Percentiles rank a stretch among this genome's conserved stretches.
Evolutionary conservation across 129 eudicot genomes (phyloP).

Genomic region (Daucus carota): DNA sequence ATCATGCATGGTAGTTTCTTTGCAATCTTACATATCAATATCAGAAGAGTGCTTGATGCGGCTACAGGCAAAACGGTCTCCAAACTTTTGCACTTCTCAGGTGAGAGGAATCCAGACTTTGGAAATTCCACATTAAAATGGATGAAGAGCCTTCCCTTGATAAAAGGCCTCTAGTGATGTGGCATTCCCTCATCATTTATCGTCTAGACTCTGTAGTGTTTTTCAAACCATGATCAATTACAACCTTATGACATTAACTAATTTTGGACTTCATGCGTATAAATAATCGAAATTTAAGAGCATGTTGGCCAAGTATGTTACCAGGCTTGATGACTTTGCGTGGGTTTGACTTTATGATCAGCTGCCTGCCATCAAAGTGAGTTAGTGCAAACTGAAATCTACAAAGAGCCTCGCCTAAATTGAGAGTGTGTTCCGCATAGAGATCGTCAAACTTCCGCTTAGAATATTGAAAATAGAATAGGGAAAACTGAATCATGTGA

Average conservation of each 20-base stretch:
- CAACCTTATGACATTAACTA: neutral
- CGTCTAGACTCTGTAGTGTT: constrained; percentile 43
- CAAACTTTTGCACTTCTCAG: constrained; percentile 35
- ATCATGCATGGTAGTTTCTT: constrained; percentile 50
- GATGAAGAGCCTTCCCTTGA: constrained; percentile 50
- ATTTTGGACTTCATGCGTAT: neutral
- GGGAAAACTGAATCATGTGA: too few species aligned
- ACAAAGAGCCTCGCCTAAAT: constrained; percentile 59
- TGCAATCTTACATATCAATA: constrained; percentile 33
- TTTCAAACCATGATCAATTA: constrained; percentile 3
- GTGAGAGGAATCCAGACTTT: constrained; percentile 32
- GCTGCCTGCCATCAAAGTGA: constrained; percentile 72
- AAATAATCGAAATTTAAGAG: neutral
- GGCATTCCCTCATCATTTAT: constrained; percentile 74
- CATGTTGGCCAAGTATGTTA: constrained; percentile 9
- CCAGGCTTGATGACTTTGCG: constrained; percentile 81
- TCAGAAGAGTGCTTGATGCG: constrained; percentile 29
- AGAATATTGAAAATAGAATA: too few species aligned
- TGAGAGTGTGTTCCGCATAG: constrained; percentile 48
- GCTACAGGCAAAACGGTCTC: constrained; percentile 36
- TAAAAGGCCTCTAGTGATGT: constrained; percentile 45
- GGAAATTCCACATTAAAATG: constrained; percentile 55
- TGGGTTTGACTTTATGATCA: constrained; percentile 57
- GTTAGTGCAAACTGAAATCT: constrained; percentile 60
- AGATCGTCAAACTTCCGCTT: constrained; percentile 64